These are phyloP conservation scores for Phylloboletellus chloephorus DNA, from an alignment of 1,284 basidiomycete genomes.

Conservation along the genomic window DNA sequence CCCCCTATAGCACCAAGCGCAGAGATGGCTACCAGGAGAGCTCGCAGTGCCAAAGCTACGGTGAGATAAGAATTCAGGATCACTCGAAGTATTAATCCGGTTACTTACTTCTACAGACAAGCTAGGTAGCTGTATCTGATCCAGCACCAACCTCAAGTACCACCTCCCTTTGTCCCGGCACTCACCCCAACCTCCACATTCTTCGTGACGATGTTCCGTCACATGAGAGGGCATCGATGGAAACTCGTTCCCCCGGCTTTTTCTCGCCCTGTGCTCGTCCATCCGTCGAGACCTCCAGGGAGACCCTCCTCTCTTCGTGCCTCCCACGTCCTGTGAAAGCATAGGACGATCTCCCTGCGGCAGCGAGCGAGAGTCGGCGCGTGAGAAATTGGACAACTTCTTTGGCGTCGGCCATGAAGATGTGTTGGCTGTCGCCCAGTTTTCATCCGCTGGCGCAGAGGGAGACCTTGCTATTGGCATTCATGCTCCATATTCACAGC, in stretches of 20 bases:
- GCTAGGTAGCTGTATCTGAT: neutral
- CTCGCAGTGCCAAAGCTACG: neutral
- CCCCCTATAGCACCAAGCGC: neutral
- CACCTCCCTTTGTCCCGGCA: neutral
- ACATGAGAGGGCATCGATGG: neutral
- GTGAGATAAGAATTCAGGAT: constrained; percentile 9
- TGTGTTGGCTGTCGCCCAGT: constrained; percentile 27
- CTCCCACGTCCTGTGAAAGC: neutral
- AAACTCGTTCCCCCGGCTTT: neutral
- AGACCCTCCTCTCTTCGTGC: neutral
- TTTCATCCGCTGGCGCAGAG: constrained; percentile 5
- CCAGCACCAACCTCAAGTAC: neutral
- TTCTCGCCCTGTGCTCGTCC: neutral
- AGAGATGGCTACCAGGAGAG: neutral
- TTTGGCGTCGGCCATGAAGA: constrained; percentile 55
- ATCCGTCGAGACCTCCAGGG: neutral
- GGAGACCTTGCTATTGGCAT: constrained; percentile 4
- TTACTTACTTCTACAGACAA: constrained; percentile 11
- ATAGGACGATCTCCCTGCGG: neutral
- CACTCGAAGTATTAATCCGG: neutral
- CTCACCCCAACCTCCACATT: neutral
- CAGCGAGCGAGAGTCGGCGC: constrained; percentile 6
- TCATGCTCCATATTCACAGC: constrained; percentile 10
- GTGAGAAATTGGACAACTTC: constrained; percentile 51
- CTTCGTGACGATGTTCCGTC: neutral